phyloP scores from a whole-genome alignment of 2,329 filamentous ascomycete genomes.

The Beauveria brongniartii region DNA sequence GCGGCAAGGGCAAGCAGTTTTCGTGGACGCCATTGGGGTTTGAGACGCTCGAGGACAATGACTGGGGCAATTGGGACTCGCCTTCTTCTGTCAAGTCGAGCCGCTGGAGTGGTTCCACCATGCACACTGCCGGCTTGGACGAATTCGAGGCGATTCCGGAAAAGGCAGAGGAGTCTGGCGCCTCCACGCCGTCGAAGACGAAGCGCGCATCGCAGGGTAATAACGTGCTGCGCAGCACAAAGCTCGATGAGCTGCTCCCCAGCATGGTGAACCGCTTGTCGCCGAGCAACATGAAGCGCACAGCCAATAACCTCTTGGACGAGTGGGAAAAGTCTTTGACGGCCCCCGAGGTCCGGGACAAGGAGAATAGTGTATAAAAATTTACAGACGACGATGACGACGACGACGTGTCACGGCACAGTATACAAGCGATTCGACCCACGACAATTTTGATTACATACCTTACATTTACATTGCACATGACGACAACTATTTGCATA shows the following conservation, averaged over 20 bases:
- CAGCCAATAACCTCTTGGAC: slow-evolving; percentile 77
- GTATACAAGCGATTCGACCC: background rate
- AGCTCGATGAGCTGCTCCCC: slow-evolving; percentile 53
- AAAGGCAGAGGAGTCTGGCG: slow-evolving; percentile 36
- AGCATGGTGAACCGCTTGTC: slow-evolving; percentile 63
- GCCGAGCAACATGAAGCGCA: slow-evolving; percentile 70
- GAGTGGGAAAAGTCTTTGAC: slow-evolving; percentile 69
- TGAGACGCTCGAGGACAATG: slow-evolving; percentile 50
- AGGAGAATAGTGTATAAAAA: slow-evolving; percentile 25
- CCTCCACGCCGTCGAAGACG: slow-evolving; percentile 40
- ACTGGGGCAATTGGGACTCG: slow-evolving; percentile 59
- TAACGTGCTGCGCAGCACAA: slow-evolving; percentile 29
- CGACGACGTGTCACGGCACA: background rate
- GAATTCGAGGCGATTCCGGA: slow-evolving; percentile 41
- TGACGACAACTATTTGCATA: background rate
- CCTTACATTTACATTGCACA: background rate
- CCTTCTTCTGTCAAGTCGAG: slow-evolving; percentile 46
- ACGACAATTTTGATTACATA: background rate
- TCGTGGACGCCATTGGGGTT: slow-evolving; percentile 52
- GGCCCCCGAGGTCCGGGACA: slow-evolving; percentile 21
- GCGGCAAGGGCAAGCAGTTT: slow-evolving; percentile 42
- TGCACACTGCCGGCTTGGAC: slow-evolving; percentile 31
- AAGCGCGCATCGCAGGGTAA: slow-evolving; percentile 25
- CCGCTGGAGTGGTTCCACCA: slow-evolving; percentile 57
- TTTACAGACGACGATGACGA: background rate